Conservation (phyloP, 179 eudicot species). For the Pouteria campechiana region DNA sequence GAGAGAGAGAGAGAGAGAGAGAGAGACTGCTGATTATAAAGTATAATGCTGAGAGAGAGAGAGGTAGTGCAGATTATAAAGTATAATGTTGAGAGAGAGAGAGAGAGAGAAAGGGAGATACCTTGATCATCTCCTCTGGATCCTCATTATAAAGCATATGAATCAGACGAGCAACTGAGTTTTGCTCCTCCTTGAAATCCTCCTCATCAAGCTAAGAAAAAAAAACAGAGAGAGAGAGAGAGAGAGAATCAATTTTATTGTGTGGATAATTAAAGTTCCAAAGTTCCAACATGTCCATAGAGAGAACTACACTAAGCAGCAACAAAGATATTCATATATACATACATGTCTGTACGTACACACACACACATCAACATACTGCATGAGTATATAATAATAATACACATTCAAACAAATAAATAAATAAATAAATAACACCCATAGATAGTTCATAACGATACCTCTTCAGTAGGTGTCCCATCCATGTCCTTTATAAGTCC, state of each 20-base stretch:
- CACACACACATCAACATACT: too few relatives aligned
- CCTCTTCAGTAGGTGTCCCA: slow-evolving; percentile 61
- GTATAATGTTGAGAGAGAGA: background rate
- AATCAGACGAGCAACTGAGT: slow-evolving; percentile 91
- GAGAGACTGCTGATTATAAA: too few relatives aligned
- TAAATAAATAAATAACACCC: background rate
- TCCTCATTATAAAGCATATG: slow-evolving; percentile 86
- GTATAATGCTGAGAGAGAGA: too few relatives aligned
- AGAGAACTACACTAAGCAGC: too few relatives aligned
- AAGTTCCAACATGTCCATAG: too few relatives aligned
- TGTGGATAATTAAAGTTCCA: too few relatives aligned
- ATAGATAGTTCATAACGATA: slow-evolving; percentile 7
- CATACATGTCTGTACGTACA: too few relatives aligned
- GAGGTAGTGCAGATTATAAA: too few relatives aligned
- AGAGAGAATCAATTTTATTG: background rate
- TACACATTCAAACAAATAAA: background rate
- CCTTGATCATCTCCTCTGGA: slow-evolving; percentile 94
- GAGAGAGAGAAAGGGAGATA: slow-evolving; percentile 7
- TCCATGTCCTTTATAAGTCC: slow-evolving; percentile 74
- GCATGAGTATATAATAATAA: too few relatives aligned
- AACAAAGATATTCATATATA: too few relatives aligned
- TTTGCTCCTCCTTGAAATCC: slow-evolving; percentile 94
- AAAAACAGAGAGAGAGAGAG: slow-evolving; percentile 1
- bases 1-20: too few relatives aligned
- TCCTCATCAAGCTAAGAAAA: slow-evolving; percentile 73